phyloP scores from a whole-genome alignment of 2,329 filamentous ascomycete genomes.

The Pyricularia pennisetigena region DNA sequence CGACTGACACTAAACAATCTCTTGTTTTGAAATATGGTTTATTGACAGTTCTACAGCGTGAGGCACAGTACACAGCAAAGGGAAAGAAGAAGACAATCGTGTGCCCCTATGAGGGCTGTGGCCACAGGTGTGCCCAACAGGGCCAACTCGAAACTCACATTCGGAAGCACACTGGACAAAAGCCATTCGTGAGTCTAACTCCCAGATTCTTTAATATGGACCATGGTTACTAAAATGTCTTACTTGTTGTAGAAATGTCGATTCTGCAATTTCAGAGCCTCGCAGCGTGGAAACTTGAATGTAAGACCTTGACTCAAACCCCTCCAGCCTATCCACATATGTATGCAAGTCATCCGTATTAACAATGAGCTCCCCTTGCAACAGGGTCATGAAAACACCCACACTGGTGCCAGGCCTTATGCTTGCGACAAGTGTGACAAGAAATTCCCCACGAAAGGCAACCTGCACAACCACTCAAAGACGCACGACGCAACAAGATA shows the following conservation, averaged over 20 bases:
- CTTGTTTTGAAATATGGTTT: background rate
- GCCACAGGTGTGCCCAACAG: constrained; percentile 80
- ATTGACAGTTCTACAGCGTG: background rate
- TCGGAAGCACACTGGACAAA: constrained; percentile 79
- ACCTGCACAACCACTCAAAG: constrained; percentile 73
- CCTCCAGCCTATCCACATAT: background rate
- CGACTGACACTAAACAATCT: background rate
- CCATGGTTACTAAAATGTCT: background rate
- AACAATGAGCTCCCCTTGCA: background rate
- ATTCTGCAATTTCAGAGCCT: background rate
- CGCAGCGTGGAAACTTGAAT: background rate
- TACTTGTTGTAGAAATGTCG: background rate
- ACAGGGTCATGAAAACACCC: constrained; percentile 76
- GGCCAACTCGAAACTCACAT: constrained; percentile 88
- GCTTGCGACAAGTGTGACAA: constrained; percentile 72
- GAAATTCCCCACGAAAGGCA: constrained; percentile 75
- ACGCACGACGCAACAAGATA: constrained; percentile 70
- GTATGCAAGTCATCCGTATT: background rate
- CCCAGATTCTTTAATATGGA: background rate
- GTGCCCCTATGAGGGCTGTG: constrained; percentile 65
- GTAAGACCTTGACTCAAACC: background rate
- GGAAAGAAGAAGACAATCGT: constrained; percentile 34
- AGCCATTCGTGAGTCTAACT: constrained; percentile 65
- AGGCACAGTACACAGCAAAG: background rate
- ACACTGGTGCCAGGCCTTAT: constrained; percentile 81